phyloP scores from a whole-genome alignment of 805 yeast genomes.

The Ogataea pignaliae region DNA sequence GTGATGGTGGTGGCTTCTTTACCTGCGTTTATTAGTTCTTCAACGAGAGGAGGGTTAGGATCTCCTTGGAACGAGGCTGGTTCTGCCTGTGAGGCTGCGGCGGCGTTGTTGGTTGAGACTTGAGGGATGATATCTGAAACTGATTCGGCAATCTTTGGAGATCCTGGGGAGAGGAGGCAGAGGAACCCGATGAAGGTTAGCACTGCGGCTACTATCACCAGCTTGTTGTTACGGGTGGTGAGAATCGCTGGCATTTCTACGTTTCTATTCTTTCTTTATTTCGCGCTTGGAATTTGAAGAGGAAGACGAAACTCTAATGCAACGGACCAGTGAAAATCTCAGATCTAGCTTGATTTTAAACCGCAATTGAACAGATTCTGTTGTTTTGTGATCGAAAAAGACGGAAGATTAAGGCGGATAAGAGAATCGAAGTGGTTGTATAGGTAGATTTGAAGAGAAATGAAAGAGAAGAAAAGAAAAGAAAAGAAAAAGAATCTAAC shows the following conservation, averaged over 20 bases:
- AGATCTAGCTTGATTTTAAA: too few species aligned
- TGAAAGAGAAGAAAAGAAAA: too few species aligned
- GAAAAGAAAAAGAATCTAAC: too few species aligned
- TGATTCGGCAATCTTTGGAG: conserved; percentile 9
- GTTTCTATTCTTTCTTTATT: too few species aligned
- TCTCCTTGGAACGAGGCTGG: conserved; percentile 1
- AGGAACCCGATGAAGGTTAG: conserved; percentile 47
- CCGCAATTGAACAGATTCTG: too few species aligned
- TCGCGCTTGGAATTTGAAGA: too few species aligned
- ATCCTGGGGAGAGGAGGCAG: conserved; percentile 36
- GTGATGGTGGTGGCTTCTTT: not conserved
- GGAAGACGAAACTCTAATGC: too few species aligned
- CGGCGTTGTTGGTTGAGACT: not conserved
- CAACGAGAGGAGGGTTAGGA: conserved; percentile 2
- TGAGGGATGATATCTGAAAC: conserved; percentile 5
- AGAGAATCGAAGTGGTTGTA: too few species aligned
- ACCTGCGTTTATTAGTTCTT: conserved; percentile 3
- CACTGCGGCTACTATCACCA: conserved; percentile 40
- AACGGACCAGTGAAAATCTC: too few species aligned
- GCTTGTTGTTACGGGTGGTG: conserved; percentile 48
- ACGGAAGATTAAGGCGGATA: too few species aligned
- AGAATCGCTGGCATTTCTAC: conserved; percentile 6
- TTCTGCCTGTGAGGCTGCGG: not conserved
- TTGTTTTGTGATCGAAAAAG: too few species aligned
- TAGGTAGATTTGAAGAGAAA: too few species aligned